These are phyloP conservation scores for Cladosporium sp. DNA, from an alignment of 2,329 filamentous ascomycete species.

Conservation along the genomic window DNA sequence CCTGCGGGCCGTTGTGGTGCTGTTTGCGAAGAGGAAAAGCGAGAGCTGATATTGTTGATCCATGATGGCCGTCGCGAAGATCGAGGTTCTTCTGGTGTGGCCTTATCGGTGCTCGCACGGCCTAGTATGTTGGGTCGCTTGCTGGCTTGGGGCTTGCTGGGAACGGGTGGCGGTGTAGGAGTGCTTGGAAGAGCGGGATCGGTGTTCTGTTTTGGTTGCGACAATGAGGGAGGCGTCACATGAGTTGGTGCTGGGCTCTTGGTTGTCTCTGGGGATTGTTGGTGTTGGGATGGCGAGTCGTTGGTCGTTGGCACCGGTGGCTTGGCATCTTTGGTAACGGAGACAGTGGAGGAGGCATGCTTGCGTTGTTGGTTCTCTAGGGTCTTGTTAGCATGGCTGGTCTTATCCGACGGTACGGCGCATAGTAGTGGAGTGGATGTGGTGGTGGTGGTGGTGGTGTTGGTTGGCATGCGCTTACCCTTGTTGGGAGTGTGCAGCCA, in stretches of 20 bases:
- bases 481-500: constrained; percentile 86
- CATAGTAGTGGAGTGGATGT: constrained; percentile 10
- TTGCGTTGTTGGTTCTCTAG: constrained; percentile 19
- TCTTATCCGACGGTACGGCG: constrained; percentile 23
- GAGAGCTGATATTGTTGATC: constrained; percentile 91
- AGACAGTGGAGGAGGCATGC: constrained; percentile 11
- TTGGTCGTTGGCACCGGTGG: constrained; percentile 19
- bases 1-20: constrained; percentile 25
- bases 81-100: constrained; percentile 25
- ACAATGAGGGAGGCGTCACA: constrained; percentile 15
- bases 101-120: constrained; percentile 41
- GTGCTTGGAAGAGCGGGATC: constrained; percentile 13
- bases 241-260: constrained; percentile 9
- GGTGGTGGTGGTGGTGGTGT: neutral
- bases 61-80: constrained; percentile 67
- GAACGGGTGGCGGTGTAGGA: constrained; percentile 27
- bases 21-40: constrained; percentile 63
- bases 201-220: constrained; percentile 14
- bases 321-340: constrained; percentile 11
- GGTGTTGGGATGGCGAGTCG: constrained; percentile 10
- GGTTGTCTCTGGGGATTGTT: constrained; percentile 1
- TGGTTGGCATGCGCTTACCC: constrained; percentile 54
- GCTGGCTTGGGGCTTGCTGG: constrained; percentile 24
- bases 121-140: constrained; percentile 45
- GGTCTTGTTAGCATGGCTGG: constrained; percentile 25